Conservation (phyloP, 2,329 filamentous ascomycete genomes). For the Cyclaneusma minus region DNA sequence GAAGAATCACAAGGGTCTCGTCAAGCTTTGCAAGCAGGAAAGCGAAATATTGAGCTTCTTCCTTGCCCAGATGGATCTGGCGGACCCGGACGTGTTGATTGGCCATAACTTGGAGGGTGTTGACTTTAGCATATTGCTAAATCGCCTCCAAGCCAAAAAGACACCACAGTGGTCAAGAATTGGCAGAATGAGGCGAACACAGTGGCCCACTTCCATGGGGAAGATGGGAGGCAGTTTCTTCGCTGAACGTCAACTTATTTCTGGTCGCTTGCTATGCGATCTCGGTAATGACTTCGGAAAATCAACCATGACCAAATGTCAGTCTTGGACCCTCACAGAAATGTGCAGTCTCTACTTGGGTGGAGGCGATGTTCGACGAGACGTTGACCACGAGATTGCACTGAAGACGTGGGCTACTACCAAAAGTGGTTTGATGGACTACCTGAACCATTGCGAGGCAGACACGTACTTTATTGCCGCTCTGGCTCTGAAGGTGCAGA, state of each 20-base stretch:
- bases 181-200: conserved; percentile 64
- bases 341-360: conserved; percentile 89
- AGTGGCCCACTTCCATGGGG: conserved; percentile 79
- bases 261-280: conserved; percentile 83
- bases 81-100: conserved; percentile 85
- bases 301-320: conserved; percentile 91
- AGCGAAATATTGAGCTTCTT: conserved; percentile 77
- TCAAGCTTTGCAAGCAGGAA: conserved; percentile 74
- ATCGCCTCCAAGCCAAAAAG: conserved; percentile 75
- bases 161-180: conserved; percentile 91
- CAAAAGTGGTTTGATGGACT: conserved; percentile 79
- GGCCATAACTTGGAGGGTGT: conserved; percentile 96
- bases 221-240: conserved; percentile 84
- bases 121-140: conserved; percentile 83
- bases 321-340: conserved; percentile 94
- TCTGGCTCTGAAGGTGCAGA: conserved; percentile 73
- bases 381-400: conserved; percentile 77
- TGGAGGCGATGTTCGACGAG: conserved; percentile 55
- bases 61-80: conserved; percentile 70
- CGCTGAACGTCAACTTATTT: conserved; percentile 76
- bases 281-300: conserved; percentile 93
- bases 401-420: conserved; percentile 76
- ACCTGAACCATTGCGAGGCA: conserved; percentile 82
- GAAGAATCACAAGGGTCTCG: conserved; percentile 56
- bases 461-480: conserved; percentile 95